phyloP scores from a whole-genome alignment of 176 grass and related monocot species.

The Rhynchospora breviuscula region DNA sequence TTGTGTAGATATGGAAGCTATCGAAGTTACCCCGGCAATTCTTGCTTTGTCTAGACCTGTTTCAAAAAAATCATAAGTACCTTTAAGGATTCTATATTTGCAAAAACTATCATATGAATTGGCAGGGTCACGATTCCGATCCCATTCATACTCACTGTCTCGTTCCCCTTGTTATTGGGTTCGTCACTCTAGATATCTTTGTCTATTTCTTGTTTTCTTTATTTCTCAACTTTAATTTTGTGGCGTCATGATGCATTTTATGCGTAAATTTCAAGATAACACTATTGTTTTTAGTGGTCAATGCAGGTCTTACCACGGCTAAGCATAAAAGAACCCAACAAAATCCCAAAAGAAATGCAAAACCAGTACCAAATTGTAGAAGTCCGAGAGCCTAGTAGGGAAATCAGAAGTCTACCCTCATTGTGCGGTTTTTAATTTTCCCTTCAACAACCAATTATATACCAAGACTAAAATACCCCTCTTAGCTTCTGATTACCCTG shows the following conservation, averaged over 20 bases:
- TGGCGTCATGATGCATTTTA: no score
- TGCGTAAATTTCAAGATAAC: no score
- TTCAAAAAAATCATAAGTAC: no score
- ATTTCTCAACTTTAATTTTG: no score
- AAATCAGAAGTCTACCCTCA: background rate
- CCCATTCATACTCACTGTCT: slow-evolving; percentile 54
- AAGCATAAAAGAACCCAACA: background rate
- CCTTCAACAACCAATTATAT: background rate
- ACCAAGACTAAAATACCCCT: background rate
- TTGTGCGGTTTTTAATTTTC: background rate
- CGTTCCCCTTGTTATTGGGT: slow-evolving; percentile 57
- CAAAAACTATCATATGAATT: background rate
- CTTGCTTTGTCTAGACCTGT: background rate
- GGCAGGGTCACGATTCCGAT: slow-evolving; percentile 65
- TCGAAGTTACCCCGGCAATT: slow-evolving; percentile 64
- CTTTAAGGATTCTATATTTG: background rate
- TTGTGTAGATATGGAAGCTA: slow-evolving; percentile 60
- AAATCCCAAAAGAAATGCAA: background rate
- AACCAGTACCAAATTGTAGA: background rate
- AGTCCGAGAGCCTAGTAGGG: background rate
- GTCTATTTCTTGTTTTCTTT: background rate
- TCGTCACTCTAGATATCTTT: slow-evolving; percentile 55
- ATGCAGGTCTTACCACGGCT: background rate
- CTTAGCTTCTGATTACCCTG: background rate
- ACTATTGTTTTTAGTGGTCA: no score